Evolutionary conservation across 2,329 filamentous ascomycete species (phyloP), one percentile per base, ranked within the genome.

Genomic region (Macrophomina pseudophaseolina): DNA sequence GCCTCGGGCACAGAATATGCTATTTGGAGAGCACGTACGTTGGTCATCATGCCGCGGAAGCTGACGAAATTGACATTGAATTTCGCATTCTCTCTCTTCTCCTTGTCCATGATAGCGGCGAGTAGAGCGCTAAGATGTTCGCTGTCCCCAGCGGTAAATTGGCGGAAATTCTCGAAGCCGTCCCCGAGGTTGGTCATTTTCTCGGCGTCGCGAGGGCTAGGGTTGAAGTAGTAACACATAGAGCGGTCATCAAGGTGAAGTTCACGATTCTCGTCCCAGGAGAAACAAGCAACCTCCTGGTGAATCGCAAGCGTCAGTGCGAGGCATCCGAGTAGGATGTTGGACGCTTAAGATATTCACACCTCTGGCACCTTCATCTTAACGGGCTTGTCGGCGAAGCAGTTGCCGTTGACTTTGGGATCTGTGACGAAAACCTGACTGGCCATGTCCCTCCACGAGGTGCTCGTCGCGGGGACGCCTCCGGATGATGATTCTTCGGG

Each of bases 21-120:
- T n/a, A 54, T 9, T 32, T 5, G 14, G 48, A 5, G 33, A n/a
- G 51, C 54, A 9, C 79, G 64, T 75, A 94, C 93, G 85, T 97
- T 99, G 69, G 95, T 98, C 90, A 99, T 94, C 93, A 98, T 97
- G 44, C 95, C 95, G 73, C 95, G 85, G 94, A 94, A 99, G 1
- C 94, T 98, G 62, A 98, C 85, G 53, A 98, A 77, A 72, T 97
- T 88, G 2, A 91, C 90, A 68, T 93, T 89, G 38, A 90, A 88
- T 74, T 86, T 89, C 73, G 87, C 84, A 2, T 87, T 86, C 0
- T 85, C 87, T 70, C 88, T 83, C 76, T 89, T 84, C 79, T 98
- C 95, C 70, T 92, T 84, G 32, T 86, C 85, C 58, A 88, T 83
- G 53, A 99, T 87, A 0, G 93, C 90, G 68, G 87, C 89, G 28